A percentile compares a stretch with the other conserved stretches of the same genome.
Evolutionary conservation across 768 basidiomycete species (phyloP).

Genomic region (Butyriboletus loyo): DNA sequence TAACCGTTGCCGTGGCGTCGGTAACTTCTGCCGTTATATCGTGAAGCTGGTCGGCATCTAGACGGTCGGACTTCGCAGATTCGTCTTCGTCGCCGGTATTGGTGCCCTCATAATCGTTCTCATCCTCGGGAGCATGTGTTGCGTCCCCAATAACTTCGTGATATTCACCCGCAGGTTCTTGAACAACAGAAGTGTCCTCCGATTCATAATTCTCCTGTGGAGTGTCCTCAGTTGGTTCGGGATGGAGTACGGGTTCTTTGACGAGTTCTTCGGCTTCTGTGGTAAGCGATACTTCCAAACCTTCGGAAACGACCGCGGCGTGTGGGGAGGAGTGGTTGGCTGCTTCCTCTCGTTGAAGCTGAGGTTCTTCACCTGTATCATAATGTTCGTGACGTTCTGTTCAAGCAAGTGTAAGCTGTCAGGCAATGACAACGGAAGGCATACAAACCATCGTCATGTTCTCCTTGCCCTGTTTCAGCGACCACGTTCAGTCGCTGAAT

Average conservation of each 20-base stretch:
- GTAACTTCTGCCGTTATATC: conserved; percentile 21
- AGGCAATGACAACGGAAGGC: background rate
- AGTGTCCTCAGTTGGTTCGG: conserved; percentile 3
- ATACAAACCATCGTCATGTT: conserved; percentile 22
- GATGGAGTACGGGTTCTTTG: background rate
- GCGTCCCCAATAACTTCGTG: conserved; percentile 15
- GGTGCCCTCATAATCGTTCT: conserved; percentile 17
- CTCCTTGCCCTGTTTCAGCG: conserved; percentile 13
- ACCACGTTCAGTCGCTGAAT: conserved; percentile 39
- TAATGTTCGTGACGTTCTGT: conserved; percentile 17
- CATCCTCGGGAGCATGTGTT: conserved; percentile 19
- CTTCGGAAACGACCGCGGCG: background rate
- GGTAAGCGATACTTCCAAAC: background rate
- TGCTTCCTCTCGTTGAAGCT: conserved; percentile 7
- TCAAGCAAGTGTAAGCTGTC: background rate
- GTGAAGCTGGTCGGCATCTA: conserved; percentile 32
- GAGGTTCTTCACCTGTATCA: conserved; percentile 4
- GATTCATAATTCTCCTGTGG: conserved; percentile 8
- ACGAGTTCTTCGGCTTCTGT: background rate
- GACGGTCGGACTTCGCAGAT: conserved; percentile 13
- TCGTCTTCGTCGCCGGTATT: conserved; percentile 18
- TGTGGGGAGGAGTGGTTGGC: background rate
- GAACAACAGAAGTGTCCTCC: background rate
- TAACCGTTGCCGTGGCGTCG: conserved; percentile 9
- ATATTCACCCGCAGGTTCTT: conserved; percentile 16